Evolutionary conservation across 768 basidiomycete genomes (phyloP).

Genomic region (Collybia sordida): DNA sequence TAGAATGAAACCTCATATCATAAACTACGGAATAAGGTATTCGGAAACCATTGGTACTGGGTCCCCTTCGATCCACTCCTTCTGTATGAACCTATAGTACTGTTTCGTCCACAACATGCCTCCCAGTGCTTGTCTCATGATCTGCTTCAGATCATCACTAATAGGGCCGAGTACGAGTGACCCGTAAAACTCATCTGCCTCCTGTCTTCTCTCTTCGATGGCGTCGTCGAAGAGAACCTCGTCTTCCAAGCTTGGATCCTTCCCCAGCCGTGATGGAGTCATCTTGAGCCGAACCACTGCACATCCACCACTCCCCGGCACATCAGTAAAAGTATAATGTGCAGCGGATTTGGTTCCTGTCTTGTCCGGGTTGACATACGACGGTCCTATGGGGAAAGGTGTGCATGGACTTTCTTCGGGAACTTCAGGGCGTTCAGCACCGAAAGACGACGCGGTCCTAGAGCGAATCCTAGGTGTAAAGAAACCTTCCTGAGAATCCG

Average conservation of each 20-base stretch:
- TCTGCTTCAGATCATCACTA: slow-evolving; percentile 90
- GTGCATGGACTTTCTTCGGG: slow-evolving; percentile 58
- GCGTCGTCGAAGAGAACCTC: slow-evolving; percentile 87
- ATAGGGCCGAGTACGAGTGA: slow-evolving; percentile 79
- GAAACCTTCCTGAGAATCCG: slow-evolving; percentile 40
- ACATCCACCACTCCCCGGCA: slow-evolving; percentile 91
- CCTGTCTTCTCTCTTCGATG: slow-evolving; percentile 86
- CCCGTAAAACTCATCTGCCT: slow-evolving; percentile 95
- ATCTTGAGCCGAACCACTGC: slow-evolving; percentile 93
- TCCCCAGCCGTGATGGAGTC: slow-evolving; percentile 72
- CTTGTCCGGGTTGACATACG: slow-evolving; percentile 84
- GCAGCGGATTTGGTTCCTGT: slow-evolving; percentile 92
- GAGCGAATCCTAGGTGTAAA: slow-evolving; percentile 52
- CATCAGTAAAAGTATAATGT: slow-evolving; percentile 84
- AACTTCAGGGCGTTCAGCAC: slow-evolving; percentile 34
- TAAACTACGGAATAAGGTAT: slow-evolving; percentile 98
- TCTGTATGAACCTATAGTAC: slow-evolving; percentile 93
- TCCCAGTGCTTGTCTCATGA: slow-evolving; percentile 93
- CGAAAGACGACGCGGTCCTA: slow-evolving; percentile 44
- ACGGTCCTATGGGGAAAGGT: slow-evolving; percentile 49
- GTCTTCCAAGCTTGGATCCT: slow-evolving; percentile 80
- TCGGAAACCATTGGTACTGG: slow-evolving; percentile 91
- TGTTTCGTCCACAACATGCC: slow-evolving; percentile 99
- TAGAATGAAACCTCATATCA: slow-evolving; percentile 99
- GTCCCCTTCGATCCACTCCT: slow-evolving; percentile 96